Evolutionary conservation across 441 rosid species (phyloP).

Genomic region (Gossypium lobatum): DNA sequence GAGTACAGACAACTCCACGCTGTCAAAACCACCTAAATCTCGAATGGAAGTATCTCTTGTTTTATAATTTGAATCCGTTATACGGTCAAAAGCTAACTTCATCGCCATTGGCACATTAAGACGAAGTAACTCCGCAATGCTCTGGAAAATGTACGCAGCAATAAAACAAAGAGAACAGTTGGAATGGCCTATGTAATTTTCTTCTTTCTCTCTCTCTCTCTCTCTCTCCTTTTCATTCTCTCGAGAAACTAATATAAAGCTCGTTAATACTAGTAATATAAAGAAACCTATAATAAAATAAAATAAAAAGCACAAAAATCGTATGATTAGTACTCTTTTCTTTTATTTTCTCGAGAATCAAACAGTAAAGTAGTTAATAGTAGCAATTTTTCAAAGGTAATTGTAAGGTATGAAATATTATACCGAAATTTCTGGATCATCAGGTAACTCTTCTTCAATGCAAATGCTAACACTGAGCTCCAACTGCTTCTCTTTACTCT

Average conservation of each 20-base stretch:
- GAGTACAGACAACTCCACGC: conserved; percentile 68
- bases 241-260: not conserved
- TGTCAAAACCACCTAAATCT: conserved; percentile 64
- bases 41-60: conserved; percentile 65
- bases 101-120: conserved; percentile 79
- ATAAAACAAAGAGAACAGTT: not conserved
- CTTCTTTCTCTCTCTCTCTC: not conserved
- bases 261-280: not conserved
- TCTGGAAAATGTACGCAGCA: conserved; percentile 28
- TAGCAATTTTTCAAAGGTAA: not conserved
- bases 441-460: conserved; percentile 73
- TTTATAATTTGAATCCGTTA: conserved; percentile 50
- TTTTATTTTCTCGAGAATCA: not conserved
- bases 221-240: not conserved
- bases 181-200: not conserved
- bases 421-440: conserved; percentile 80
- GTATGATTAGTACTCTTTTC: not conserved
- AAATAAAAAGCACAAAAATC: not conserved
- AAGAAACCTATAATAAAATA: not conserved
- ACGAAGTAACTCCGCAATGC: conserved; percentile 76
- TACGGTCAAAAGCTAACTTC: conserved; percentile 65
- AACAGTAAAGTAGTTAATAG: not conserved
- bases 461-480: conserved; percentile 76
- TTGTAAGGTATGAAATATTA: not conserved
- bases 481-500: conserved; percentile 46